These are phyloP conservation scores for Monosporascus sp. DNA, from an alignment of 2,329 filamentous ascomycete genomes.

Conservation along the genomic window DNA sequence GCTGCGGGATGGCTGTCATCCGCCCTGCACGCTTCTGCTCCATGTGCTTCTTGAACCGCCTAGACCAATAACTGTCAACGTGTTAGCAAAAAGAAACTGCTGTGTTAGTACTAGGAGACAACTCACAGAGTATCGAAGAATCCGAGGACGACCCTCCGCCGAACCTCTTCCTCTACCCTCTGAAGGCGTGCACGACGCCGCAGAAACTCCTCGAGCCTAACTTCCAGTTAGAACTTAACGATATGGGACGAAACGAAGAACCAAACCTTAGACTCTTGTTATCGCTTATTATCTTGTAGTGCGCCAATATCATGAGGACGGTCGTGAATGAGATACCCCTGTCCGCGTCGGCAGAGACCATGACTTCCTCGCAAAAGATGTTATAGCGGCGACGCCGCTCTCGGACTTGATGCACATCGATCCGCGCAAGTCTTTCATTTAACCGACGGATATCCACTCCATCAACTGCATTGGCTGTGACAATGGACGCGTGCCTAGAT, in stretches of 20 bases:
- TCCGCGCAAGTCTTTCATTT: constrained; percentile 64
- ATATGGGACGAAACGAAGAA: constrained; percentile 1
- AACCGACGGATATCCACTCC: constrained; percentile 72
- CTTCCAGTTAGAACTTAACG: constrained; percentile 21
- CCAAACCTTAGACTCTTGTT: constrained; percentile 83
- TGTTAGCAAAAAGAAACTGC: constrained; percentile 11
- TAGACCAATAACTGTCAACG: constrained; percentile 65
- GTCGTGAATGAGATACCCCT: constrained; percentile 87
- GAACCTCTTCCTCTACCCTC: constrained; percentile 90
- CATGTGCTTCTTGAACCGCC: constrained; percentile 72
- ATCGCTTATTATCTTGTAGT: constrained; percentile 98
- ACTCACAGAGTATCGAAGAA: constrained; percentile 89
- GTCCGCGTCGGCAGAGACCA: constrained; percentile 87
- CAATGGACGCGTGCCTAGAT: constrained; percentile 50
- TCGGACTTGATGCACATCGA: constrained; percentile 73
- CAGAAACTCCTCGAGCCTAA: constrained; percentile 85
- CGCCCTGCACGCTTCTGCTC: constrained; percentile 69
- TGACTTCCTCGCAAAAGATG: constrained; percentile 93
- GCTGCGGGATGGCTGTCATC: constrained; percentile 72
- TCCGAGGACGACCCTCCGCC: constrained; percentile 81
- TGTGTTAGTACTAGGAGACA: not conserved
- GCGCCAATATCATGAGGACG: constrained; percentile 90
- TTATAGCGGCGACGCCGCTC: constrained; percentile 76
- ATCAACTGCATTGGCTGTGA: constrained; percentile 45
- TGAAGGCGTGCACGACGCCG: constrained; percentile 85